phyloP scores from a whole-genome alignment of 805 yeast genomes.

The Kazachstania viticola region DNA sequence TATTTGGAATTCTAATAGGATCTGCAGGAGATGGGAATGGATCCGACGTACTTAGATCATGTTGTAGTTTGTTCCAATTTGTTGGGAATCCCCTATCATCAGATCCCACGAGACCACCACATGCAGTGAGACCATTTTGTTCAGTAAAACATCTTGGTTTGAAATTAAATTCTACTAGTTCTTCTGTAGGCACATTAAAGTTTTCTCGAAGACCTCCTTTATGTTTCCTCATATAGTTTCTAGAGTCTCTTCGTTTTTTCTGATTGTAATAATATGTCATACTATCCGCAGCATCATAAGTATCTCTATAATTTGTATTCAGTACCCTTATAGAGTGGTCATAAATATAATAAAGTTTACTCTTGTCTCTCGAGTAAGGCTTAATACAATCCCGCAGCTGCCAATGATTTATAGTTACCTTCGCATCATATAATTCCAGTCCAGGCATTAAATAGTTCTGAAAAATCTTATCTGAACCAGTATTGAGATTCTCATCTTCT shows the following conservation, averaged over 20 bases:
- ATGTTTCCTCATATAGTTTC: conserved; percentile 2
- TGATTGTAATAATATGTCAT: too few species aligned
- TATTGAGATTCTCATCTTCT: conserved; percentile 15
- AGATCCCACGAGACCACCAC: conserved; percentile 40
- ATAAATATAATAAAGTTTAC: conserved; percentile 46
- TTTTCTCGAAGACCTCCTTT: neutral
- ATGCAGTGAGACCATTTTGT: conserved; percentile 38
- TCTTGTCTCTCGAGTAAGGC: conserved; percentile 31
- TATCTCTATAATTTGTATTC: conserved; percentile 30
- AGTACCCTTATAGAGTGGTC: conserved; percentile 40
- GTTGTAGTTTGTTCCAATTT: conserved; percentile 15
- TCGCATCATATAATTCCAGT: conserved; percentile 21
- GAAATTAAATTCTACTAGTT: conserved; percentile 42
- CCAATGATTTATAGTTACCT: conserved; percentile 46
- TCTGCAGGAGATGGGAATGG: conserved; percentile 10
- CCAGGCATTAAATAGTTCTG: conserved; percentile 26
- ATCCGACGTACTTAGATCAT: conserved; percentile 1
- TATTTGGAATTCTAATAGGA: conserved; percentile 22
- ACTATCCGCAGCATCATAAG: conserved; percentile 6
- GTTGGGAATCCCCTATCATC: conserved; percentile 24
- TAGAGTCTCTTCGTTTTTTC: neutral
- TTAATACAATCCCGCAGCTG: conserved; percentile 68
- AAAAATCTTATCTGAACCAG: conserved; percentile 22
- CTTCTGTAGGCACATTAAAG: conserved; percentile 18
- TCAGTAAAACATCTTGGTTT: conserved; percentile 64